Conservation (phyloP, 2,329 filamentous ascomycete genomes). For the Penicillium sp. region DNA sequence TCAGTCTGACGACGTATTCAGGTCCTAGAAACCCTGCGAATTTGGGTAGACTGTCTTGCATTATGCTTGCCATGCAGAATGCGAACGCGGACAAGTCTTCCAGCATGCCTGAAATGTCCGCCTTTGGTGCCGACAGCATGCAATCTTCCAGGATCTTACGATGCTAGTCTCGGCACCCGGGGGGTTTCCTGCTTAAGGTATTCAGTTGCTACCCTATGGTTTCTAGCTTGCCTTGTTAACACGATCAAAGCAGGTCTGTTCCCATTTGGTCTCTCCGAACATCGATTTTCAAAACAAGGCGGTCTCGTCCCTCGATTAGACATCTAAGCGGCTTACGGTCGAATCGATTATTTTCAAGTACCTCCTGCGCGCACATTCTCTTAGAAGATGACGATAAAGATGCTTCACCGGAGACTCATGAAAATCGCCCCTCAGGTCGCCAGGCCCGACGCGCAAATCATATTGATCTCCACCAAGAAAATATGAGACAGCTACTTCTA, state of each 20-base stretch:
- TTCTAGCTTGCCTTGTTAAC: too few species aligned
- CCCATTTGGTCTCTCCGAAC: not conserved
- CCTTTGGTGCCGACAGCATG: conserved; percentile 6
- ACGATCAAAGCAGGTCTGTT: not conserved
- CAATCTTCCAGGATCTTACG: not conserved
- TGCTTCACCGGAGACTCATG: not conserved
- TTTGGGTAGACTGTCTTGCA: too few species aligned
- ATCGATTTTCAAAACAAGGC: not conserved
- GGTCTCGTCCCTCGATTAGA: not conserved
- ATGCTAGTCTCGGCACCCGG: not conserved
- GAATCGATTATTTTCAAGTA: conserved; percentile 5
- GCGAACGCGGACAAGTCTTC: conserved; percentile 17
- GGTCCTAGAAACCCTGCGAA: too few species aligned
- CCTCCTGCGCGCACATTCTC: conserved; percentile 2
- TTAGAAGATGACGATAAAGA: conserved; percentile 8
- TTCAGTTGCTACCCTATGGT: too few species aligned
- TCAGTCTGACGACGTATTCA: too few species aligned
- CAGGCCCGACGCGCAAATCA: too few species aligned
- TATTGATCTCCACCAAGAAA: not conserved
- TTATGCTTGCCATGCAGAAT: conserved; percentile 22
- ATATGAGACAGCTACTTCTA: conserved; percentile 3
- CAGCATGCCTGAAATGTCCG: conserved; percentile 18
- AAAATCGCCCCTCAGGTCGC: too few species aligned
- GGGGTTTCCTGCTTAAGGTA: conserved; percentile 1
- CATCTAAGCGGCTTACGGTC: too few species aligned